Evolutionary conservation across 495 filamentous ascomycete species (phyloP), one percentile per base, ranked within the genome.

Genomic region (Lasiosphaeria miniovina): DNA sequence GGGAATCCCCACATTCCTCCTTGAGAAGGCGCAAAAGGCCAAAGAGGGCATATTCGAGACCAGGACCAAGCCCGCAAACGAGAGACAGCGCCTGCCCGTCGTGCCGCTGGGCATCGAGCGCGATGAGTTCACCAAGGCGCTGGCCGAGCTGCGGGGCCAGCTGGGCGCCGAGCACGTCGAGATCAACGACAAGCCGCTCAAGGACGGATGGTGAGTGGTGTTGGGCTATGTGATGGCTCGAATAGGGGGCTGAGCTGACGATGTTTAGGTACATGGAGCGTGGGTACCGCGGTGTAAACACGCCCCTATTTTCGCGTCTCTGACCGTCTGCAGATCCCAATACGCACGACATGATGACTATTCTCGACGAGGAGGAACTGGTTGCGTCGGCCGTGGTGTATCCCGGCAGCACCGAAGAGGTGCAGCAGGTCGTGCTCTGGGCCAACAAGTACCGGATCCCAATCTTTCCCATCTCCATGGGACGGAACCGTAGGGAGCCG

Each of bases 401-500:
- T 57, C 82, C 82, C 12, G 58, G 70, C 24, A 67, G 64, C 49
- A 77, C 75, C 1, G 68, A 71, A 4, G 79, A 83, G 49, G 80
- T 84, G 15, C 82, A 81, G 55, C 59, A 55, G 0, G 68, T 81
- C 15, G 74, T 82, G 33, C 65, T 62, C 17, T 73, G 75, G 67
- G 74, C 74, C 12, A 84, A 85, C 62, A 67, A 79, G 54, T 71
- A 75, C 58, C 56, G 63, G 9, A 73, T 86, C 12, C 82, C 83
- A 6, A 71, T 85, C 48, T 86, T 77, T 61, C 79, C 83, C 4
- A 77, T 80, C 53, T 82, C 77, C 6, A 79, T 82, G 57, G 82
- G 83, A 0, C 65, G 81, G 11, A 84, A 85, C 53, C 33, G 63
- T 62, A 53, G 1, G 58, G 3, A 6, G 24, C 32, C 24, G 6